These are phyloP conservation scores for Trametes punicea DNA, from an alignment of 768 basidiomycete genomes.

Conservation along the genomic window DNA sequence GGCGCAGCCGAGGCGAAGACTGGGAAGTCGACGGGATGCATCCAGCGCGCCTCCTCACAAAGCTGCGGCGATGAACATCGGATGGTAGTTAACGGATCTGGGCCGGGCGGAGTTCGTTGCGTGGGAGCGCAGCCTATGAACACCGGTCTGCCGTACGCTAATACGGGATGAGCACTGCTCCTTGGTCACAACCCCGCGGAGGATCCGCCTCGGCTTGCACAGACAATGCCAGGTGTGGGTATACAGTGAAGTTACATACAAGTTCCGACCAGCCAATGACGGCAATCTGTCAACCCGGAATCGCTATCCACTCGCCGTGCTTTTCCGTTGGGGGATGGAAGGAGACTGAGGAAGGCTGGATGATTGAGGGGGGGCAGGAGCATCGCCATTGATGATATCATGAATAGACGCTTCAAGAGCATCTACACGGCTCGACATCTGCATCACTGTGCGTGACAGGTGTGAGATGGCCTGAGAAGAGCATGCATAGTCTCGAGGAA, in stretches of 20 bases:
- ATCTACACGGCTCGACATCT: conserved; percentile 92
- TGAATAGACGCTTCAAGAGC: conserved; percentile 87
- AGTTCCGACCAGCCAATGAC: conserved; percentile 1
- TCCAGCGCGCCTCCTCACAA: background rate
- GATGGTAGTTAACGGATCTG: background rate
- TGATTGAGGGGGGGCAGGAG: conserved; percentile 35
- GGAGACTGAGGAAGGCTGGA: conserved; percentile 62
- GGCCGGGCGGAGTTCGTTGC: conserved; percentile 1
- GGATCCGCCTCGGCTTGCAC: background rate
- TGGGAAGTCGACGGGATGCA: background rate
- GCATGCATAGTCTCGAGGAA: background rate
- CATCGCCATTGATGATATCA: conserved; percentile 82
- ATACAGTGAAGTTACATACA: conserved; percentile 17
- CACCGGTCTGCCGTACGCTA: background rate
- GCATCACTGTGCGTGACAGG: conserved; percentile 59
- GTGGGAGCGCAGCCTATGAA: conserved; percentile 3
- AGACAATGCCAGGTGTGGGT: conserved; percentile 8
- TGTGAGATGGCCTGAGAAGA: conserved; percentile 7
- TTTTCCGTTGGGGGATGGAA: conserved; percentile 23
- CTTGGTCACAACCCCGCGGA: conserved; percentile 6
- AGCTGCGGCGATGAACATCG: background rate
- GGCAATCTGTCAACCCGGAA: background rate
- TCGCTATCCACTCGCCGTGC: conserved; percentile 13
- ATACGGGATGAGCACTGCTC: background rate
- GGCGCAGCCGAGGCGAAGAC: conserved; percentile 8